A percentile compares a stretch with the other conserved stretches of the same genome.
Evolutionary conservation across 2,329 filamentous ascomycete genomes (phyloP).

Genomic region (Aspergillaceae sp.): DNA sequence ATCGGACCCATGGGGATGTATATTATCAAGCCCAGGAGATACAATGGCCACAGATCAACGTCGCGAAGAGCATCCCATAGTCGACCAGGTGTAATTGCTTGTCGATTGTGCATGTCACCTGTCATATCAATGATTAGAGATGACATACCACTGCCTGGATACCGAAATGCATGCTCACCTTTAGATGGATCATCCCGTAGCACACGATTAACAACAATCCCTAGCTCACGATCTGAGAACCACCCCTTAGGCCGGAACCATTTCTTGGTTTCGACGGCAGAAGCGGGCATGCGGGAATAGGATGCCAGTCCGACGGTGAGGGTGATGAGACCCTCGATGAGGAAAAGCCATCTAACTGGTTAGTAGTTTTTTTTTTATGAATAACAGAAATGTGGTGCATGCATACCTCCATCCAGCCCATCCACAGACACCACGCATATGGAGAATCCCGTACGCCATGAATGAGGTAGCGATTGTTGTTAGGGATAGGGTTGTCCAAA

Average conservation of each 20-base stretch:
- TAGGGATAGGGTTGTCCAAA: constrained; percentile 28
- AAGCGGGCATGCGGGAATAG: constrained; percentile 2
- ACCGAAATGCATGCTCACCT: constrained; percentile 19
- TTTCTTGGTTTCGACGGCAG: neutral
- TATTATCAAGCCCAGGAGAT: constrained; percentile 45
- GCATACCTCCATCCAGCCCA: constrained; percentile 29
- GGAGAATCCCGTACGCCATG: constrained; percentile 34
- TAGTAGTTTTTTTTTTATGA: constrained; percentile 36
- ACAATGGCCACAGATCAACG: constrained; percentile 53
- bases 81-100: constrained; percentile 43
- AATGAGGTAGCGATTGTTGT: constrained; percentile 36
- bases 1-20: constrained; percentile 47
- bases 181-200: constrained; percentile 54
- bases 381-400: constrained; percentile 20
- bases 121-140: too few relatives aligned
- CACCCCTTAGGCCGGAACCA: constrained; percentile 3
- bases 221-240: constrained; percentile 52
- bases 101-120: constrained; percentile 51
- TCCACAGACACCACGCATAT: constrained; percentile 24
- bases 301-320: constrained; percentile 36
- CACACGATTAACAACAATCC: constrained; percentile 52
- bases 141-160: too few relatives aligned
- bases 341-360: neutral
- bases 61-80: constrained; percentile 49
- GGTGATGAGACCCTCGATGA: neutral